These are phyloP conservation scores for Amphibolis antarctica DNA, from an alignment of 106 monocot genomes.

Conservation along the genomic window DNA sequence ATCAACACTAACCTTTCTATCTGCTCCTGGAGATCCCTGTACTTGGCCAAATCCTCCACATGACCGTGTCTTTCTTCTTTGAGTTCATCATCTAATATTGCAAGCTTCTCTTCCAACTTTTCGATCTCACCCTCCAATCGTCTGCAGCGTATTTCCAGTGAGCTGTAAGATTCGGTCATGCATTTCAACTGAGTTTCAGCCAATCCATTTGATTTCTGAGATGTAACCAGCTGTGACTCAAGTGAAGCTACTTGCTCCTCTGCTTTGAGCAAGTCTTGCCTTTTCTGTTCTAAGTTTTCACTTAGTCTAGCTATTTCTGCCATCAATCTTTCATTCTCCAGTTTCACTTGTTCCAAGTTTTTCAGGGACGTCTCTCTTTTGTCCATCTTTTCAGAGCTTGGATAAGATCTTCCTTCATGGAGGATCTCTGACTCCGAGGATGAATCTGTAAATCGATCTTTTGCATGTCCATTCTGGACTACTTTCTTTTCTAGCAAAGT, in stretches of 20 bases:
- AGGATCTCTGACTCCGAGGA: constrained; percentile 18
- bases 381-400: constrained; percentile 20
- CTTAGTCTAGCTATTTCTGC: constrained; percentile 37
- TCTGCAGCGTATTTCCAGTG: constrained; percentile 40
- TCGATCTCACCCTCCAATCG: constrained; percentile 57
- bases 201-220: constrained; percentile 68
- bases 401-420: constrained; percentile 14
- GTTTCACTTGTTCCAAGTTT: constrained; percentile 49
- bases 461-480: constrained; percentile 18
- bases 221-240: constrained; percentile 36
- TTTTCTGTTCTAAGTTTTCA: constrained; percentile 37
- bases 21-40: constrained; percentile 59
- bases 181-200: constrained; percentile 86
- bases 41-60: constrained; percentile 59
- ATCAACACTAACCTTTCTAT: constrained; percentile 57
- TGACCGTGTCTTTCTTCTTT: constrained; percentile 50
- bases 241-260: constrained; percentile 35
- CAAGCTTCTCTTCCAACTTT: constrained; percentile 27
- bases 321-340: constrained; percentile 41
- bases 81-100: constrained; percentile 50
- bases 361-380: constrained; percentile 22
- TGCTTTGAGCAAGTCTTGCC: constrained; percentile 29
- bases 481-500: constrained; percentile 70
- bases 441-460: constrained; percentile 16
- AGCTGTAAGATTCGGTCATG: constrained; percentile 86